These are phyloP conservation scores for Pseudopediastrum boryanum DNA, from an alignment of 139 green algal genomes.

Conservation along the genomic window DNA sequence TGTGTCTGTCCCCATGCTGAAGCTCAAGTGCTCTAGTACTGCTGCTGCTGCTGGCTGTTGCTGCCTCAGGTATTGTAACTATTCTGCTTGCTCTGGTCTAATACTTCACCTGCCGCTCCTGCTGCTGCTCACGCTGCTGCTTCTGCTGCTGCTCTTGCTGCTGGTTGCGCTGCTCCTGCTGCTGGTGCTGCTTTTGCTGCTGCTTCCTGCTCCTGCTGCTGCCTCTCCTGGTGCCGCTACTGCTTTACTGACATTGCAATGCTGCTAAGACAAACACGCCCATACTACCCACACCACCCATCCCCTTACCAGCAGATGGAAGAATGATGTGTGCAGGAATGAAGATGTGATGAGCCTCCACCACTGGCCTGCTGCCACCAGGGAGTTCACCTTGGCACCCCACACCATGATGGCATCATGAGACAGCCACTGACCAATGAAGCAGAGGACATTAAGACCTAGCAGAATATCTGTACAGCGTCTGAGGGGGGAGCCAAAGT, in stretches of 20 bases:
- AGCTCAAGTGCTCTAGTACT: too few species aligned
- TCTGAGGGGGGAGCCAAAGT: constrained; percentile 47
- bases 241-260: too few species aligned
- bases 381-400: constrained; percentile 54
- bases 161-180: too few species aligned
- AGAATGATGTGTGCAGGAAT: constrained; percentile 46
- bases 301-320: constrained; percentile 50
- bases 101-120: background rate
- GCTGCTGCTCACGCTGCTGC: background rate
- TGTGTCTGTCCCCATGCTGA: too few species aligned
- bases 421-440: constrained; percentile 49
- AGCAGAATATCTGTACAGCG: constrained; percentile 53
- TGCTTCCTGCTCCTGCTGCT: too few species aligned
- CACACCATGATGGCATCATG: constrained; percentile 50
- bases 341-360: constrained; percentile 50
- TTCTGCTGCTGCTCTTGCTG: too few species aligned
- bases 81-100: background rate
- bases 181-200: too few species aligned
- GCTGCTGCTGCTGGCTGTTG: background rate
- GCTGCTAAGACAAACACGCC: too few species aligned
- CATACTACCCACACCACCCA: background rate
- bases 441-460: constrained; percentile 37
- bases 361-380: constrained; percentile 43
- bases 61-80: background rate
- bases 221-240: too few species aligned